Evolutionary conservation across 1,139 yeast species (phyloP).

Genomic region (Dujonia santamariae): DNA sequence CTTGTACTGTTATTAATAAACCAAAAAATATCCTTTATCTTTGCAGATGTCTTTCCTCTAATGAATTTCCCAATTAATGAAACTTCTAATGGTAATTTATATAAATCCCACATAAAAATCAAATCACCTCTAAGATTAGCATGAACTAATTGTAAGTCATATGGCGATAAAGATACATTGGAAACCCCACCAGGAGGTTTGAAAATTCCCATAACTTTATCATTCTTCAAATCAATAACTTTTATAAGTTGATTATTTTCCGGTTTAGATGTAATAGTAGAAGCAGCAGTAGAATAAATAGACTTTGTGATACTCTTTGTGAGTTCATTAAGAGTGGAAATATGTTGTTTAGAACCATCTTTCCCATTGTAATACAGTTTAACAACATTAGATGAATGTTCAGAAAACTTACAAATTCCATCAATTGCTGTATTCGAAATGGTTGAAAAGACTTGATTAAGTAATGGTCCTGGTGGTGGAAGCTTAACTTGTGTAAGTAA

Average conservation of each 20-base stretch:
- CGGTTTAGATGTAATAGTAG: conserved; percentile 23
- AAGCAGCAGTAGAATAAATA: conserved; percentile 35
- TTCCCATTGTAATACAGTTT: conserved; percentile 29
- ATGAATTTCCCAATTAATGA: conserved; percentile 56
- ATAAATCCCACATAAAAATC: conserved; percentile 62
- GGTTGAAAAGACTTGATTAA: conserved; percentile 44
- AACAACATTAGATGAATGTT: conserved; percentile 43
- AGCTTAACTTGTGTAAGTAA: conserved; percentile 43
- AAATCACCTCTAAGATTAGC: conserved; percentile 60
- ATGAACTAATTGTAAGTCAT: conserved; percentile 58
- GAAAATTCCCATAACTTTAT: conserved; percentile 47
- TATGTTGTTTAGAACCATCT: not conserved
- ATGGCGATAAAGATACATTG: conserved; percentile 57
- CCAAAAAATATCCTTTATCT: conserved; percentile 55
- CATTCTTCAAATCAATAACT: conserved; percentile 46
- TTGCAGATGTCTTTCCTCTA: conserved; percentile 64
- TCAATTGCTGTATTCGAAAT: conserved; percentile 55
- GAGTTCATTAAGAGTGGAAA: conserved; percentile 24
- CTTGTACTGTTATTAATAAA: conserved; percentile 27
- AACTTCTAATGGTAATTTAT: conserved; percentile 49
- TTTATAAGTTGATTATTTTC: conserved; percentile 36
- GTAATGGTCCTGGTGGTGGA: conserved; percentile 44
- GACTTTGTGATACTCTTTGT: conserved; percentile 28
- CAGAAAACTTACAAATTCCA: conserved; percentile 48
- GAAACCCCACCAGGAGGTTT: conserved; percentile 65